phyloP scores from a whole-genome alignment of 2,329 filamentous ascomycete species.

The Reticulascus tulasneorum region DNA sequence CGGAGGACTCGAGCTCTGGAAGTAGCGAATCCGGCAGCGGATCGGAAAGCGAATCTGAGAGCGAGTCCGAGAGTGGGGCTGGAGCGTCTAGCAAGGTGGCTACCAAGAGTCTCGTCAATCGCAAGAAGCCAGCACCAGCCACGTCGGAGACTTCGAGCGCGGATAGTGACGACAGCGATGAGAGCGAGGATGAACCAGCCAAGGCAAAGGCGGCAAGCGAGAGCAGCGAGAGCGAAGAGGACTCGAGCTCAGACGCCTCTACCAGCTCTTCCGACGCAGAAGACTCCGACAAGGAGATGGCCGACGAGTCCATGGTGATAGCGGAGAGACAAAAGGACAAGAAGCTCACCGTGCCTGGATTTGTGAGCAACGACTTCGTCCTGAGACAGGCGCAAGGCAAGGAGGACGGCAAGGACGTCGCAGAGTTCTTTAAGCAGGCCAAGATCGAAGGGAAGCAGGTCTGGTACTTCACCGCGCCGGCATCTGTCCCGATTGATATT shows the following conservation, averaged over 20 bases:
- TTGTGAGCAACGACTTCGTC: conserved; percentile 49
- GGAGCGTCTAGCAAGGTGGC: conserved; percentile 16
- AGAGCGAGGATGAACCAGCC: conserved; percentile 21
- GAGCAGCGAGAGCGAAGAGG: conserved; percentile 15
- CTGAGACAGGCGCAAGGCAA: conserved; percentile 43
- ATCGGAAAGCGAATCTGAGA: conserved; percentile 19
- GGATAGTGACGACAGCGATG: conserved; percentile 20
- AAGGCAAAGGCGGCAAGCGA: conserved; percentile 13
- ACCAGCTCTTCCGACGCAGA: conserved; percentile 19
- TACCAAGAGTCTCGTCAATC: conserved; percentile 9
- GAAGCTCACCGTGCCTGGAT: conserved; percentile 33
- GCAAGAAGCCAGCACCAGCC: conserved; percentile 8
- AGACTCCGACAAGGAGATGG: conserved; percentile 16
- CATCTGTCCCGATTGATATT: conserved; percentile 63
- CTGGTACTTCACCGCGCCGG: conserved; percentile 76
- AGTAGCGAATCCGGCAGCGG: conserved; percentile 19
- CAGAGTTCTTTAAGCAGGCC: conserved; percentile 53
- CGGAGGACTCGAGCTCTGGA: conserved; percentile 3
- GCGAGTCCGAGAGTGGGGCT: conserved; percentile 21
- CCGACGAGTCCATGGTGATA: conserved; percentile 34
- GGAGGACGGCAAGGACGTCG: conserved; percentile 42
- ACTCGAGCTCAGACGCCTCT: too few species aligned
- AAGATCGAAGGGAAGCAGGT: conserved; percentile 67
- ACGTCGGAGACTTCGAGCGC: conserved; percentile 17
- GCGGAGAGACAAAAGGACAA: conserved; percentile 24